Percentiles rank a stretch among this genome's conserved stretches.
These are phyloP conservation scores for Phalaenopsis equestris DNA, from an alignment of 106 monocot species.

Conservation along the genomic window DNA sequence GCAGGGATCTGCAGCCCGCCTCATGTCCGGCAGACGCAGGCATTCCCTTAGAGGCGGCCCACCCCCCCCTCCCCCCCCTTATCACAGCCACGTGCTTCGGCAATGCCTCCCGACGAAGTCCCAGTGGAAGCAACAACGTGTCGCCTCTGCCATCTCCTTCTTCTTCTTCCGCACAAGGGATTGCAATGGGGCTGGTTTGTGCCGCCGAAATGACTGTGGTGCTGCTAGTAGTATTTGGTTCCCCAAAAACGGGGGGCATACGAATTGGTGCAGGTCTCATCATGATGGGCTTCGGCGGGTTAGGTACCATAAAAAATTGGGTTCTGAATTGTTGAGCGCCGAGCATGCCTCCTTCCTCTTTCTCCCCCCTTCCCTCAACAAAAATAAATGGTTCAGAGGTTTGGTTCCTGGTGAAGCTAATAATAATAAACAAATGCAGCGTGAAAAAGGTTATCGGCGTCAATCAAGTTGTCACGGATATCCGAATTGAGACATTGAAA, in stretches of 20 bases:
- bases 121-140: conserved; percentile 14
- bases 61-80: conserved; percentile 53
- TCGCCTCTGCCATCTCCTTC: conserved; percentile 1
- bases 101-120: conserved; percentile 18
- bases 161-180: neutral
- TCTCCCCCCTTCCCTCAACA: neutral
- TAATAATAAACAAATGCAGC: no score
- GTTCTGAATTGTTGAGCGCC: neutral
- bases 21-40: conserved; percentile 40
- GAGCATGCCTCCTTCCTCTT: neutral
- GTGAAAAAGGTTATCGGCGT: no score
- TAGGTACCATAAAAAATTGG: neutral
- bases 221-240: neutral
- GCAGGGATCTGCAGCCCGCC: conserved; percentile 48
- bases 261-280: neutral
- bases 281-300: neutral
- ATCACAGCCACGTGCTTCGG: conserved; percentile 55
- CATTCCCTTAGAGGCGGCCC: conserved; percentile 31
- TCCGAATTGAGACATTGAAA: no score
- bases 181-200: neutral
- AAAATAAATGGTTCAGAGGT: no score
- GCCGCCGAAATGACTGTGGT: neutral
- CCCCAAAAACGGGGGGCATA: no score
- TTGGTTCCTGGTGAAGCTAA: no score
- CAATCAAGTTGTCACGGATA: no score